These are phyloP conservation scores for Russula brevipes DNA, from an alignment of 768 basidiomycete species.

Conservation along the genomic window DNA sequence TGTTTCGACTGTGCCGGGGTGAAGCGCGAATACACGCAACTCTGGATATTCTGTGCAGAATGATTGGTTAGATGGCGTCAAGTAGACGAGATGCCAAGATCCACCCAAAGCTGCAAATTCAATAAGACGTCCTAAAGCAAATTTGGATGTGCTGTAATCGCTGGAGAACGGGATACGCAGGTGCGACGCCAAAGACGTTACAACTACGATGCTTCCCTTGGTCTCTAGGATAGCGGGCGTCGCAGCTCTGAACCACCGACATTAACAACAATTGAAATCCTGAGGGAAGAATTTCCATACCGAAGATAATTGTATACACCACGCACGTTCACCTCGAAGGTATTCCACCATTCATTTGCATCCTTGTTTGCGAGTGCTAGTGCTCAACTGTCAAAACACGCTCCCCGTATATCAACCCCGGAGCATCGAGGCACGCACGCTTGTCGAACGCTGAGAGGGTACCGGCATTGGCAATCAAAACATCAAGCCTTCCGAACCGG, in stretches of 20 bases:
- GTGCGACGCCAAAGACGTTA: slow-evolving; percentile 1
- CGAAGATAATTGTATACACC: slow-evolving; percentile 18
- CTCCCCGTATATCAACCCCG: too few species aligned
- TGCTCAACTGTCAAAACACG: background rate
- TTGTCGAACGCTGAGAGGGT: background rate
- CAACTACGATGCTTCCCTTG: slow-evolving; percentile 11
- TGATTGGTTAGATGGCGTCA: too few species aligned
- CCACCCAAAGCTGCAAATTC: slow-evolving; percentile 13
- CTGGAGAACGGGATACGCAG: slow-evolving; percentile 5
- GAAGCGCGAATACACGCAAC: slow-evolving; percentile 5
- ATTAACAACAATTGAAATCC: background rate
- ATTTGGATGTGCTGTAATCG: slow-evolving; percentile 4
- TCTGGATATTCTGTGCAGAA: slow-evolving; percentile 6
- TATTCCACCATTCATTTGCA: slow-evolving; percentile 11
- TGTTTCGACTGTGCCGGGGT: slow-evolving; percentile 9
- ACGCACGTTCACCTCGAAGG: slow-evolving; percentile 9
- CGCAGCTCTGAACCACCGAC: background rate
- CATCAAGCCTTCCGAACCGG: slow-evolving; percentile 31
- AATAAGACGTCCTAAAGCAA: slow-evolving; percentile 5
- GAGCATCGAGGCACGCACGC: background rate
- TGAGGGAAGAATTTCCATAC: background rate
- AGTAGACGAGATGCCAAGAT: background rate
- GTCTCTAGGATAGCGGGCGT: background rate
- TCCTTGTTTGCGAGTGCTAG: slow-evolving; percentile 1
- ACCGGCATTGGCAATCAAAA: slow-evolving; percentile 31